Percentiles rank a stretch among this genome's conserved stretches.
Conservation (phyloP, 495 filamentous ascomycete species). For the Polyplosphaeria fusca region DNA sequence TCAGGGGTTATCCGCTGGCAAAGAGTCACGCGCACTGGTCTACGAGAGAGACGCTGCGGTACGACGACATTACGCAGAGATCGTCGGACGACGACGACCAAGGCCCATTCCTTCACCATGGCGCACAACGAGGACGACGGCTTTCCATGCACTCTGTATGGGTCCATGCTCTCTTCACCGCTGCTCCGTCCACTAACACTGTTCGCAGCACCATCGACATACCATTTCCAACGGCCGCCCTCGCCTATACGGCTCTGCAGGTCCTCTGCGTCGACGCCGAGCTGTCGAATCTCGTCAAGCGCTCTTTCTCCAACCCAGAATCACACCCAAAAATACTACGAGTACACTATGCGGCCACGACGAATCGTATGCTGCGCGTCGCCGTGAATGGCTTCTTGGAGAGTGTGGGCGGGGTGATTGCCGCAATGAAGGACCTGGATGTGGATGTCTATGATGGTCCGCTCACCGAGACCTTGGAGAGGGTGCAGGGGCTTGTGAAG, state of each 20-base stretch:
- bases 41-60: too few species aligned
- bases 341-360: constrained; percentile 81
- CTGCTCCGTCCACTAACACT: neutral
- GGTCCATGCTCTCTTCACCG: constrained; percentile 1
- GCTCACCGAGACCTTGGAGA: constrained; percentile 36
- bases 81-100: too few species aligned
- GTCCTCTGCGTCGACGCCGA: constrained; percentile 84
- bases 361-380: constrained; percentile 93
- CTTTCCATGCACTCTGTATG: constrained; percentile 73
- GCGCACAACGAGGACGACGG: too few species aligned
- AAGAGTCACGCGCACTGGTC: too few species aligned
- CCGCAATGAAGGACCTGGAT: constrained; percentile 86
- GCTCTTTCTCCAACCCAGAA: constrained; percentile 58
- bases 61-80: too few species aligned
- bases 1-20: too few species aligned
- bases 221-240: constrained; percentile 76
- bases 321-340: constrained; percentile 58
- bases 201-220: constrained; percentile 65
- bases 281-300: constrained; percentile 75
- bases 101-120: too few species aligned
- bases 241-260: constrained; percentile 72
- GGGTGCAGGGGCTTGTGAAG: constrained; percentile 39
- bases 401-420: constrained; percentile 74
- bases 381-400: constrained; percentile 99
- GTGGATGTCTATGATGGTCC: constrained; percentile 66